Evolutionary conservation across 345 rosid species (phyloP), one percentile per base, ranked within the genome.

Genomic region (Populus euphratica): DNA sequence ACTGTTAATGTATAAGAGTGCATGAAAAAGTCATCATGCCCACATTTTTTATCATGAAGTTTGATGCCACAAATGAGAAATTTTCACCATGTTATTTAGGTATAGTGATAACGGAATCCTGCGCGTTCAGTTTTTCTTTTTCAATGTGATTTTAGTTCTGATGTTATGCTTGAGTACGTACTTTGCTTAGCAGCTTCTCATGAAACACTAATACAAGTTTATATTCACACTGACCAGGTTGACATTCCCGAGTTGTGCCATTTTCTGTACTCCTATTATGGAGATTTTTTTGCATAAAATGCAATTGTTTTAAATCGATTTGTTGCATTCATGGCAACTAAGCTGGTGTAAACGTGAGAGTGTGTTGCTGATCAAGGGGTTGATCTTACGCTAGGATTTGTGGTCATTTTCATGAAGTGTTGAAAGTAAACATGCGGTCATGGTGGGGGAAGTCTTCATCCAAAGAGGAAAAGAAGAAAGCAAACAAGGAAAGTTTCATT

Each of bases 371-470:
- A 81, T 43, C 69, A 56, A 52, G 73, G 59, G 54, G 67, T 38
- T 54, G 68, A 66, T 79, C 79, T 72, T 39, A 25, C 59, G 77
- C 76, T 81, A 69, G 81, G 75, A 64, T 74, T 76, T 77, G 65
- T 41, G 67, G 36, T 50, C 20, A 44, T 31, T 36, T 68, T 71
- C 52, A 14, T 52, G 38, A 21, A 43, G 11, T 43, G 47, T 11
- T 43, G 9, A 43, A 23, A 33, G 66, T 68, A 78, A 84, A 78
- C 80, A 89, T 89, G 91, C 87, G 79, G 77, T 81, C 67, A 16
- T 68, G 80, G 80, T 76, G 70, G 75, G 76, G 79, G 11, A 65
- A 54, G 59, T 56, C 43, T 29, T 72, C 72, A 66, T 76, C 81
- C 70, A 81, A 77, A 73, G 84, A 69, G 39, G 81, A 77, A 63